Percentiles rank a stretch among this genome's conserved stretches.
Conservation (phyloP, 352 stramenopile species). For the Phytophthora rubi region DNA sequence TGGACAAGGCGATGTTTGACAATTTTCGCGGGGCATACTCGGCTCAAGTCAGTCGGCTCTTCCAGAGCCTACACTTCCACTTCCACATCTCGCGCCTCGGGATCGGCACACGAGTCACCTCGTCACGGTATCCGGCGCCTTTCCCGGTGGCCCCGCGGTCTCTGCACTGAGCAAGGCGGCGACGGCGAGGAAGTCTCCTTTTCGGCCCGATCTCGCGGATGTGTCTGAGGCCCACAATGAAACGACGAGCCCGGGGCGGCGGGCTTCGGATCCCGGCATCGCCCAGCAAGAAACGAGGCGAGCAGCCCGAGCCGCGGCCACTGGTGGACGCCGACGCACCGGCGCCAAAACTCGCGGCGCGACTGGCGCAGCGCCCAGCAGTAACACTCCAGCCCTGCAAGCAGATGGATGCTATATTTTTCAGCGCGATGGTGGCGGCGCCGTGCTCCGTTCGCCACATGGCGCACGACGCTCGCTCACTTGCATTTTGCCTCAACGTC, state of each 20-base stretch:
- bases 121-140: slow-evolving; percentile 27
- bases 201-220: slow-evolving; percentile 30
- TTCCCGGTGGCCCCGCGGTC: slow-evolving; percentile 22
- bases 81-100: slow-evolving; percentile 1
- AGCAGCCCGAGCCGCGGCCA: not conserved
- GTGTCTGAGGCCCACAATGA: slow-evolving; percentile 30
- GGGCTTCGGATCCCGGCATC: slow-evolving; percentile 3
- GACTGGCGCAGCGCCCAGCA: slow-evolving; percentile 13
- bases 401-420: slow-evolving; percentile 32
- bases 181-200: slow-evolving; percentile 24
- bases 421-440: slow-evolving; percentile 15
- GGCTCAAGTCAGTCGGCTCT: slow-evolving; percentile 12
- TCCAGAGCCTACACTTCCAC: slow-evolving; percentile 14
- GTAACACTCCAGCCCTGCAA: slow-evolving; percentile 26
- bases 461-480: slow-evolving; percentile 2
- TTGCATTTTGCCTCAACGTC: not conserved
- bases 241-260: slow-evolving; percentile 17
- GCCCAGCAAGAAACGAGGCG: slow-evolving; percentile 24
- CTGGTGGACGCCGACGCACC: slow-evolving; percentile 1
- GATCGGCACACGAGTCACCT: slow-evolving; percentile 27
- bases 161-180: slow-evolving; percentile 11
- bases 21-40: slow-evolving; percentile 26
- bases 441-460: slow-evolving; percentile 10
- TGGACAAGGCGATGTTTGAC: slow-evolving; percentile 20
- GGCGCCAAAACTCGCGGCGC: slow-evolving; percentile 1